Base-by-base conservation (phyloP, 352 stramenopile genomes). In the Phytophthora meadii region DNA sequence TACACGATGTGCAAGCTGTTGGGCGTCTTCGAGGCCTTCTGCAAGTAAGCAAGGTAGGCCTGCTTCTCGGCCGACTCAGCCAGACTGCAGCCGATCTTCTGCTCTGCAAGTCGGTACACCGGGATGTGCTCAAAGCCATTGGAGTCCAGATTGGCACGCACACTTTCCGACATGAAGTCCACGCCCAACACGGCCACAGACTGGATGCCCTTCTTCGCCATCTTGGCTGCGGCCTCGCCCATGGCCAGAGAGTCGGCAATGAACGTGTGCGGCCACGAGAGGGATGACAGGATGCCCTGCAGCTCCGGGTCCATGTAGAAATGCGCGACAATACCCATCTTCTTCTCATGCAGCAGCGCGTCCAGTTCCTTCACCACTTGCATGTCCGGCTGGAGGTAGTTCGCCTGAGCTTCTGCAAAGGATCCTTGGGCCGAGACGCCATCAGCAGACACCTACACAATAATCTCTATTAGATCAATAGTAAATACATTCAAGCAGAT, bases 251-350 rank as follows among this genome's bases (percentile, higher is more conserved):
- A 98, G 80, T 99, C 96, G 9, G 95, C 94, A 64, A 99, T 98
- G 58, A 94, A 93, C 61, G 98, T 97, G 61, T 98, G 81, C 40
- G 89, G 84, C 84, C 90, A 97, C 50, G 74, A 83, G 4, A 97
- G 73, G 42, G 87, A 87, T 53, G 87, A 91, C 5, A 97, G 61
- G 14, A 94, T 79, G 51, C 90, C 90, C 70, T 99, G 95, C 27
- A 99, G 80, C 81, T 99, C 97, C 2, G 98, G 95, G 81, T 99
- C 97, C 97, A 99, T 99, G 84, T 99, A 99, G 68, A 98, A 99
- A 57, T 99, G 97, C 17, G 96, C 96, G 24, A 99, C 96, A 60
- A 99, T 95, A 47, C 96, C 95, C 78, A 98, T 97, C 56, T 98
- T 98, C 61, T 97, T 95, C 28, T 89, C 75, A 40, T 96, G 72